Evolutionary conservation across 2,329 filamentous ascomycete genomes (phyloP).

Genomic region (Diaporthe sp.): DNA sequence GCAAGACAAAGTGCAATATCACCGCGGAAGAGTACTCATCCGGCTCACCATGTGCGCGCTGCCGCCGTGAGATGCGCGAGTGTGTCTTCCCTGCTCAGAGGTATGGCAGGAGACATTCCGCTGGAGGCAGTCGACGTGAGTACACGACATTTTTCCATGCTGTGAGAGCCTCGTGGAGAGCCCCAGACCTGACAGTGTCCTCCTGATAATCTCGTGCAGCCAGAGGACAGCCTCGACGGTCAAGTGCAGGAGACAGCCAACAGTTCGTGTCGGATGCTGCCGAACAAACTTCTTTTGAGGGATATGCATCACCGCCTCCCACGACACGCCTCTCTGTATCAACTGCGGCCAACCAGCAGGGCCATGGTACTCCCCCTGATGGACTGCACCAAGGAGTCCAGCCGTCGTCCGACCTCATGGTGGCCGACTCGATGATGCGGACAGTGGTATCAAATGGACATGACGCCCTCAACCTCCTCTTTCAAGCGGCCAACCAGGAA

Average conservation of each 20-base stretch:
- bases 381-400: not conserved
- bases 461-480: not conserved
- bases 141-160: not conserved
- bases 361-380: not conserved
- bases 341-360: not conserved
- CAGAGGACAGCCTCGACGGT: not conserved
- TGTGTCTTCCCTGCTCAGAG: constrained; percentile 7
- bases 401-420: not conserved
- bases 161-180: not conserved
- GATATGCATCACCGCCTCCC: not conserved
- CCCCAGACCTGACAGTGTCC: not conserved
- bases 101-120: not conserved
- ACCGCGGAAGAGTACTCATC: not conserved
- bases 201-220: not conserved
- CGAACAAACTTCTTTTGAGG: not conserved
- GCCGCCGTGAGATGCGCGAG: constrained; percentile 6
- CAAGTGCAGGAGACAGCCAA: not conserved
- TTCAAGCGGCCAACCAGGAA: not conserved
- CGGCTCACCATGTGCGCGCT: not conserved
- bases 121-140: not conserved
- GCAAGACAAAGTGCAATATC: constrained; percentile 5
- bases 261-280: not conserved
- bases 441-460: not conserved
- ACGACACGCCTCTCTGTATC: not conserved
- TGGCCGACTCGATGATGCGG: not conserved